phyloP scores from a whole-genome alignment of 1,284 basidiomycete species.

The Phylloboletellus chloephorus region DNA sequence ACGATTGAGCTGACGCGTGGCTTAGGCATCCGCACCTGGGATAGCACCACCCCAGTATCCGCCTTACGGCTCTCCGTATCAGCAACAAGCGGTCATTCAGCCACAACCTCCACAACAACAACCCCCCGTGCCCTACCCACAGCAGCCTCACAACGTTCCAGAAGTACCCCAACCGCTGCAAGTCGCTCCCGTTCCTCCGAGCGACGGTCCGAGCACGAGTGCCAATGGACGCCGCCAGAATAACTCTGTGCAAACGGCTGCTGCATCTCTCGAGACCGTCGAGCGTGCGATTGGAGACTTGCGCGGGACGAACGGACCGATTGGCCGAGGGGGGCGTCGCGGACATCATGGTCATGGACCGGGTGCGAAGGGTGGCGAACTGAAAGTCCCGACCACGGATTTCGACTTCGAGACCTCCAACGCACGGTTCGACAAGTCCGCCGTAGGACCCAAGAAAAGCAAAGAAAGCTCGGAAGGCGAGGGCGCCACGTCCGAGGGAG shows the following conservation, averaged over 20 bases:
- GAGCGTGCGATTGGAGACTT: constrained; percentile 76
- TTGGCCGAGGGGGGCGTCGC: constrained; percentile 37
- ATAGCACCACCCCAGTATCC: constrained; percentile 27
- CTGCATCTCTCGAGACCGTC: constrained; percentile 70
- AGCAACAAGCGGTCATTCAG: constrained; percentile 24
- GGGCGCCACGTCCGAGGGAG: constrained; percentile 17
- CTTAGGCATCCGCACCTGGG: constrained; percentile 35
- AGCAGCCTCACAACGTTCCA: constrained; percentile 24
- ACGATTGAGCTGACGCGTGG: constrained; percentile 12
- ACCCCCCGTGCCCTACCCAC: constrained; percentile 24
- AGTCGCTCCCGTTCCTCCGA: constrained; percentile 10
- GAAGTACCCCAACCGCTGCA: constrained; percentile 26
- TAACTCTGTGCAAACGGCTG: constrained; percentile 61
- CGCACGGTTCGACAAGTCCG: constrained; percentile 70
- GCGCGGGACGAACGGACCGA: constrained; percentile 46
- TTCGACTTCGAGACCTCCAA: constrained; percentile 75
- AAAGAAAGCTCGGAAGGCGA: constrained; percentile 29
- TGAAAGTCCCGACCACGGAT: constrained; percentile 63
- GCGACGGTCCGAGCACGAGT: constrained; percentile 24
- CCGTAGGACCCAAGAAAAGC: constrained; percentile 37
- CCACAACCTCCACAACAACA: constrained; percentile 26
- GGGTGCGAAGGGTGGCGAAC: constrained; percentile 25
- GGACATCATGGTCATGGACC: constrained; percentile 30
- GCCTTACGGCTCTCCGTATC: constrained; percentile 28
- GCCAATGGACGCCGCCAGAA: constrained; percentile 27